These are phyloP conservation scores for Orbilia ellipsospora DNA, from an alignment of 2,329 filamentous ascomycete genomes.

Conservation along the genomic window DNA sequence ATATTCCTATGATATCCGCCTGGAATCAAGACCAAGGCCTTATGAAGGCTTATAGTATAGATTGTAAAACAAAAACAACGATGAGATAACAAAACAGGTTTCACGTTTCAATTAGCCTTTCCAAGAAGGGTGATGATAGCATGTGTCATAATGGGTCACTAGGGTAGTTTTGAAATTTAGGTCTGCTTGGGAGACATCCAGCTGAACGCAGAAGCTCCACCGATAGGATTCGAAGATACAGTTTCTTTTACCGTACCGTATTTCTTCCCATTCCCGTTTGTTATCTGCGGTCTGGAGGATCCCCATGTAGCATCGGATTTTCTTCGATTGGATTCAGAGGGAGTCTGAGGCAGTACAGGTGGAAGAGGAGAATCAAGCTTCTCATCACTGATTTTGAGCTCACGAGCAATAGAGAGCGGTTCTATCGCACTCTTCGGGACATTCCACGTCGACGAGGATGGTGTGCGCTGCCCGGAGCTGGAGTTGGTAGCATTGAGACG, in stretches of 20 bases:
- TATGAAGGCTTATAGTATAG: background rate
- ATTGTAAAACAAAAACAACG: conserved; percentile 4
- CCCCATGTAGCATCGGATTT: conserved; percentile 53
- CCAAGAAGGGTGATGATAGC: background rate
- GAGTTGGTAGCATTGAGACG: conserved; percentile 37
- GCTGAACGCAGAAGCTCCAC: conserved; percentile 88
- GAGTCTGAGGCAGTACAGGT: conserved; percentile 35
- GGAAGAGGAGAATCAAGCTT: conserved; percentile 41
- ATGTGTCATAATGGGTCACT: conserved; percentile 1
- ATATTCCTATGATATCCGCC: too few species aligned
- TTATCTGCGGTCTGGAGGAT: conserved; percentile 27
- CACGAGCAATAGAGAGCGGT: conserved; percentile 46
- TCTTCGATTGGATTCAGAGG: conserved; percentile 51
- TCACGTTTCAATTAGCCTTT: conserved; percentile 22
- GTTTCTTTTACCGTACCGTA: conserved; percentile 53
- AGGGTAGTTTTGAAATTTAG: conserved; percentile 7
- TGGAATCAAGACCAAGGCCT: too few species aligned
- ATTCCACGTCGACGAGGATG: conserved; percentile 53
- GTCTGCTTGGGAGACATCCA: conserved; percentile 75
- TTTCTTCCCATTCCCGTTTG: conserved; percentile 50
- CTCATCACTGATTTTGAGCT: conserved; percentile 37
- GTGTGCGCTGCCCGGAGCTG: conserved; percentile 41
- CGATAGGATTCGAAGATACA: conserved; percentile 76
- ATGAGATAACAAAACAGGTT: conserved; percentile 1
- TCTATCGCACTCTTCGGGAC: conserved; percentile 54